Evolutionary conservation across 331 rosid species (phyloP).

Genomic region (Saraca asoca): DNA sequence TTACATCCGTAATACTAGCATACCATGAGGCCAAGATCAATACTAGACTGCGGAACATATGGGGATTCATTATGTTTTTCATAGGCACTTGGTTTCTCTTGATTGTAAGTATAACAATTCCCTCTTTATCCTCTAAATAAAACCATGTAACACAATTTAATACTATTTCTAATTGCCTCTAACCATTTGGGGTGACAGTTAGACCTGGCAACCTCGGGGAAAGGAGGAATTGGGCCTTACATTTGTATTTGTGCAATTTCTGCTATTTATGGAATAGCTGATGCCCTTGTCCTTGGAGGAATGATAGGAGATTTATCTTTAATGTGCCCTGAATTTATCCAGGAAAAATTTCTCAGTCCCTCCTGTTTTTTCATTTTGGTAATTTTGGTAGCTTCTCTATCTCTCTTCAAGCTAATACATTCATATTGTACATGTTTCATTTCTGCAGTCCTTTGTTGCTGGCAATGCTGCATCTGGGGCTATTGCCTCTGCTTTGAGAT

Average conservation of each 20-base stretch:
- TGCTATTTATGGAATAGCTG: conserved; percentile 53
- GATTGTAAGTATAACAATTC: conserved; percentile 37
- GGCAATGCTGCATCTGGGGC: conserved; percentile 65
- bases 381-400: neutral
- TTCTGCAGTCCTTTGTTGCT: conserved; percentile 52
- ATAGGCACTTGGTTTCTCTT: conserved; percentile 43
- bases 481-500: conserved; percentile 53
- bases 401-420: neutral
- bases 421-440: neutral
- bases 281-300: conserved; percentile 64
- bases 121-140: neutral
- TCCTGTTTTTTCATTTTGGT: neutral
- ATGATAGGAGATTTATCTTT: conserved; percentile 58
- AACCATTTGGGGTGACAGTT: conserved; percentile 35
- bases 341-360: conserved; percentile 33
- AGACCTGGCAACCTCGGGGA: conserved; percentile 51
- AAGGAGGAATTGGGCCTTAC: conserved; percentile 55
- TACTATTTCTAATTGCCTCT: neutral
- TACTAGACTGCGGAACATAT: conserved; percentile 50
- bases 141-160: neutral
- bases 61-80: conserved; percentile 49
- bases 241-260: conserved; percentile 45
- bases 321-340: conserved; percentile 59
- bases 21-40: conserved; percentile 51
- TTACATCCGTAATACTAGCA: conserved; percentile 51